A percentile compares a stretch with the other conserved stretches of the same genome.
phyloP scores from a whole-genome alignment of 768 basidiomycete species.

The Mycena amicta region DNA sequence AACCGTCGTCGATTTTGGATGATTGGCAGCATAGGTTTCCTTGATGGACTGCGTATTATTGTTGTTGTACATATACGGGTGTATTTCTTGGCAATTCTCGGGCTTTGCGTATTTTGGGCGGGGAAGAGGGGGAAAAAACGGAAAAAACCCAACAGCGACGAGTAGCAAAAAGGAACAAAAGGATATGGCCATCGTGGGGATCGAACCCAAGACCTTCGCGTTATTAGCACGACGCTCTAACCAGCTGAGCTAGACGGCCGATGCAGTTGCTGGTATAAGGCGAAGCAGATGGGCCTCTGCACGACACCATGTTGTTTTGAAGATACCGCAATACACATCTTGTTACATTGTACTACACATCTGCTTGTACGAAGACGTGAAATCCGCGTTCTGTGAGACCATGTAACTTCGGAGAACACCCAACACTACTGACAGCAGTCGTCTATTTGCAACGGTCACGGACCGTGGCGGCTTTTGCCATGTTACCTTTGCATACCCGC shows the following conservation, averaged over 20 bases:
- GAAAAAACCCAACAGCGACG: neutral
- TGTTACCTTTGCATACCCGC: slow-evolving; percentile 21
- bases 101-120: neutral
- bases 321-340: no score
- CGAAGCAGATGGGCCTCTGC: no score
- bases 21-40: slow-evolving; percentile 11
- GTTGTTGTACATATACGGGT: slow-evolving; percentile 1
- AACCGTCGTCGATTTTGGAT: neutral
- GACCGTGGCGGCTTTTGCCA: no score
- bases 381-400: no score
- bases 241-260: slow-evolving; percentile 89
- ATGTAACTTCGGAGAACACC: no score
- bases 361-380: no score
- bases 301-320: no score
- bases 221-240: slow-evolving; percentile 93
- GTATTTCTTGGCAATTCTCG: neutral
- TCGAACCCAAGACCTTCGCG: slow-evolving; percentile 84
- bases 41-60: neutral
- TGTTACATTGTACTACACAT: no score
- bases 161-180: neutral
- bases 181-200: slow-evolving; percentile 69
- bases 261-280: no score
- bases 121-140: neutral
- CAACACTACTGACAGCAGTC: no score
- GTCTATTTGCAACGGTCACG: no score